Percentiles rank a stretch among this genome's conserved stretches.
phyloP scores from a whole-genome alignment of 441 rosid species.

The Pelargonium citronellum region DNA sequence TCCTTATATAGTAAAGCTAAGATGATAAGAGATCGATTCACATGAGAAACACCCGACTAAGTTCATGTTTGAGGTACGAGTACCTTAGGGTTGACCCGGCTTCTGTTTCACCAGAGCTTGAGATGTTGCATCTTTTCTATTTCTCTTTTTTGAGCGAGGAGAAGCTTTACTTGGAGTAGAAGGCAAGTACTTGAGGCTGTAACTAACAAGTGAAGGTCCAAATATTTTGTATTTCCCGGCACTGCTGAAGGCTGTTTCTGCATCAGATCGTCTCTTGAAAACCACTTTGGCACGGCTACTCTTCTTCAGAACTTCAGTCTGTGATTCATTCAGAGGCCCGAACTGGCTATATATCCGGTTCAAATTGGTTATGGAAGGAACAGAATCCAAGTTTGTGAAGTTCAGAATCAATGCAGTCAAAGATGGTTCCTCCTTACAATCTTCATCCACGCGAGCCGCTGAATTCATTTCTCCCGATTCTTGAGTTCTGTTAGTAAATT shows the following conservation, averaged over 20 bases:
- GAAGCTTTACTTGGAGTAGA: slow-evolving; percentile 22
- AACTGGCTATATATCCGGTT: slow-evolving; percentile 54
- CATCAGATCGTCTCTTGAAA: slow-evolving; percentile 50
- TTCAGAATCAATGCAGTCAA: slow-evolving; percentile 58
- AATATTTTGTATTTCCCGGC: slow-evolving; percentile 63
- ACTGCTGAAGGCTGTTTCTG: slow-evolving; percentile 67
- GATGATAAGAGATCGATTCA: not conserved
- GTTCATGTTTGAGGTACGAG: not conserved
- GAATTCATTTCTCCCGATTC: slow-evolving; percentile 23
- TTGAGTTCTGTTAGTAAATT: slow-evolving; percentile 17
- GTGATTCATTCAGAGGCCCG: slow-evolving; percentile 42
- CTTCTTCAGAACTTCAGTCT: slow-evolving; percentile 50
- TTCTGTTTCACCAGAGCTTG: not conserved
- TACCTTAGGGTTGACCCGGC: not conserved
- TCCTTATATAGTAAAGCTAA: not conserved
- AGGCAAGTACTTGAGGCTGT: slow-evolving; percentile 49
- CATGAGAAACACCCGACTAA: not conserved
- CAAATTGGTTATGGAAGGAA: slow-evolving; percentile 47
- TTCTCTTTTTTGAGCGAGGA: slow-evolving; percentile 20
- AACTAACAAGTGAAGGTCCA: slow-evolving; percentile 68
- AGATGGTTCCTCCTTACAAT: slow-evolving; percentile 20
- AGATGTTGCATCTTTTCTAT: slow-evolving; percentile 3
- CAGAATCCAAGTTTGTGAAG: slow-evolving; percentile 40
- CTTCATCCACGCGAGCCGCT: slow-evolving; percentile 5
- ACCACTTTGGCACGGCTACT: slow-evolving; percentile 58